Percentiles rank a stretch among this genome's conserved stretches.
phyloP scores from a whole-genome alignment of 192 early-diverging fungal genomes.

The Entomortierella chlamydospora region DNA sequence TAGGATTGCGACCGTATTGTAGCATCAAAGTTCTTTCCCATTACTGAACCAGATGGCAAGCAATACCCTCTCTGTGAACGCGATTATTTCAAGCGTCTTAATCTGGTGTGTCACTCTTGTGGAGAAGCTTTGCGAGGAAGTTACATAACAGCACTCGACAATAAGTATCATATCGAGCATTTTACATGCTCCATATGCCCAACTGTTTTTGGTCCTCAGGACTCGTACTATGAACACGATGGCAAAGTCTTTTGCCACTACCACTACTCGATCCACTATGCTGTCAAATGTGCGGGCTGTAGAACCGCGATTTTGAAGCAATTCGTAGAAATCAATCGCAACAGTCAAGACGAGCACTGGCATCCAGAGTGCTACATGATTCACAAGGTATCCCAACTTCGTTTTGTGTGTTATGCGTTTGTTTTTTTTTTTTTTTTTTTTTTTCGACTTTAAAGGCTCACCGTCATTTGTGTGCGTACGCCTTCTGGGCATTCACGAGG shows the following conservation, averaged over 20 bases:
- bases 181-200: constrained; percentile 95
- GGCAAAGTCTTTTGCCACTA: constrained; percentile 93
- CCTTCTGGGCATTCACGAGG: neutral
- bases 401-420: neutral
- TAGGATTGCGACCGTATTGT: constrained; percentile 84
- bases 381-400: constrained; percentile 76
- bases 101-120: constrained; percentile 87
- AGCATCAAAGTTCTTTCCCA: constrained; percentile 88
- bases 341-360: constrained; percentile 89
- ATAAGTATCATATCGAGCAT: constrained; percentile 97
- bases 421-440: neutral
- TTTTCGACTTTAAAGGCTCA: neutral
- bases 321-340: constrained; percentile 93
- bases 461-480: neutral
- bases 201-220: constrained; percentile 94
- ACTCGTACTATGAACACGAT: constrained; percentile 96
- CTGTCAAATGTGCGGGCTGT: constrained; percentile 95
- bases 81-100: constrained; percentile 86
- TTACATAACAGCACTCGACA: constrained; percentile 91
- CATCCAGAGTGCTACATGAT: constrained; percentile 99
- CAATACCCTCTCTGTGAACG: constrained; percentile 85
- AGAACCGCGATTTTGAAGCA: constrained; percentile 94
- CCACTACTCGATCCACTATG: constrained; percentile 92
- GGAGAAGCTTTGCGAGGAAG: constrained; percentile 87
- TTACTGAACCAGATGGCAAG: constrained; percentile 64